Evolutionary conservation across 83 land plant genomes (phyloP), one percentile per base, ranked within the genome.

Genomic region (Larix sibirica): DNA sequence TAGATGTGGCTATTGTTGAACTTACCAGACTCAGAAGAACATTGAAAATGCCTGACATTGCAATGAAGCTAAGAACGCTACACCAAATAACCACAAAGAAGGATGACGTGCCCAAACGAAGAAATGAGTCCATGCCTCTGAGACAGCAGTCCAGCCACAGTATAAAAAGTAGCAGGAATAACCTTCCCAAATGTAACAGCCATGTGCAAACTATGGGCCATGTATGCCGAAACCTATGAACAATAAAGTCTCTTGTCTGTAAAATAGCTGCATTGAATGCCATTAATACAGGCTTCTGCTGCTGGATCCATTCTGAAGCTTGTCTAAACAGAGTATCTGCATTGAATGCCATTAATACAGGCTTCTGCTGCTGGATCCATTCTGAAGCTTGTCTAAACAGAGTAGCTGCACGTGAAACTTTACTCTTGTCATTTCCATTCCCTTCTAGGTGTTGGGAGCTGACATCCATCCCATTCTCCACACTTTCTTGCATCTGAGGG

Each of bases 1-100:
- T 50, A 73, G 26, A 73, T 40, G 10, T 73, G 42, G 18, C 56
- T 9, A 40, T 12, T 42, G 23, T 0, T n/a, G 77, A 73, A 73
- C 58, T 40, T 73, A 73, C 58, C 77, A 73, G 12, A 38, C 58
- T 73, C 56, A 73, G 23, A 21, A 73, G 28, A 20, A 73, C 58
- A 73, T 8, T 73, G 56, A 73, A 42, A 73, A 73, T 20, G 23
- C 28, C 58, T 44, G 58, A 26, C 77, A 73, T 73, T 73, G 77
- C 77, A n/a, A 21, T 73, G n/a, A 42, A 23, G 21, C 58, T 73
- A 40, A 73, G 77, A 42, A 73, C 44, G 47, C 58, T 73, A 56
- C 77, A 44, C 77, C 77, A 73, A 23, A 73, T 40, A 44, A 73
- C 56, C 23, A 73, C 77, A 44, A 73, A 73, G 77, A 73, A 73